Evolutionary conservation across 371 early-diverging fungal genomes (phyloP), one percentile per base, ranked within the genome.

Genomic region (Dichotomocladium elegans): DNA sequence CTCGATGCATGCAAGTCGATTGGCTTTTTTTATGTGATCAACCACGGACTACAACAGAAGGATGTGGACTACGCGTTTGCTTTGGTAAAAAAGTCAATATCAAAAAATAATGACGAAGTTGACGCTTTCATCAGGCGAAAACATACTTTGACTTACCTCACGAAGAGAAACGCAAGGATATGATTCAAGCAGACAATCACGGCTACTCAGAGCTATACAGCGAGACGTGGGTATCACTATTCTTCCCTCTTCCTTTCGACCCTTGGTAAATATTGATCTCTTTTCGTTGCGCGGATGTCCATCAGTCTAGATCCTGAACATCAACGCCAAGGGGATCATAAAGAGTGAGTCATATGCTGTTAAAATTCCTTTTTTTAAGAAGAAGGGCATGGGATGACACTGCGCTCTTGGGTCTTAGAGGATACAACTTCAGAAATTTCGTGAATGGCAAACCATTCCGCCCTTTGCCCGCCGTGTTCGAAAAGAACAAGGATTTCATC

Each of bases 11-110:
- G 79, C 43, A 73, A 70, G 33, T 63, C 77, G 17, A 80, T 85
- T 54, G 86, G 83, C 10, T 85, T 85, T 61, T 81, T 85, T 45
- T 85, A 81, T 44, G 69, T 83, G 52, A 70, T 72, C 45, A 79
- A 85, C 54, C 84, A 83, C 42, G 80, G 72, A 24, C 54, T 85
- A 31, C 53, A 74, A 4, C 54, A 71, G 27, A 51, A 55, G 25
- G 60, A 72, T 21, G 74, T 85, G 41, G 71, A 81, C 30, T 53
- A 53, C n/a, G 78, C 83, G 31, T 83, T 85, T 60, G 66, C 55
- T 24, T 24, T 74, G 61, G 79, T 74, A 58, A 64, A 56, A 30
- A 48, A n/a, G n/a, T n/a, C n/a, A n/a, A n/a, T n/a, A n/a, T n/a
- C n/a, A n/a, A n/a, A n/a, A 35, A 15, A 46, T 12, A 31, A 60